Evolutionary conservation across 495 filamentous ascomycete genomes (phyloP), one percentile per base, ranked within the genome.

Genomic region (Clohesyomyces aquaticus): DNA sequence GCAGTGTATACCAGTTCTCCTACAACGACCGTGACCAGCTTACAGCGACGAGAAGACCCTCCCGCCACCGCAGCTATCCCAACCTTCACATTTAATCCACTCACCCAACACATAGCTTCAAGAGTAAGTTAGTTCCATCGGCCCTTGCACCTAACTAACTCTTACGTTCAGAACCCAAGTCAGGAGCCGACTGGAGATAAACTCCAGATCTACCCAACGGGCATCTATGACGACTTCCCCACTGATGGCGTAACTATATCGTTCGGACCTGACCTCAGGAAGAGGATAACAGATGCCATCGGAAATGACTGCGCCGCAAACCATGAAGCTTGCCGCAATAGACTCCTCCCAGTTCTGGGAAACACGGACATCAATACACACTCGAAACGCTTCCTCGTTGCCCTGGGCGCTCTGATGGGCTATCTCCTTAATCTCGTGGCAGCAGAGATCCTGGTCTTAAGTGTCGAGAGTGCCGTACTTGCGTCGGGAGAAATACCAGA

Each of bases 121-220:
- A 6, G 14, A 14, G 32, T 38, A 38, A 38, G 32, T 6, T 38
- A 38, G n/a, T n/a, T n/a, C n/a, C n/a, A n/a, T n/a, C n/a, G n/a
- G n/a, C n/a, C n/a, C 32, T 14, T 38, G 32, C 32, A 14, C 32
- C 32, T 38, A 38, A 38, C 32, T 6, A 6, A 38, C 6, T 38
- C 32, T 38, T 38, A 6, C 32, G 32, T 38, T 6, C 6, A 18
- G 6, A 23, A 47, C 35, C 10, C 49, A 23, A 53, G 27, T 53
- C 49, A 6, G 4, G 49, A 53, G 52, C 52, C 52, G 4, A 4
- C 26, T 43, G 52, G 52, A 4, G 52, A 55, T 19, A 38, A 35
- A 27, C 52, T 55, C 10, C 52, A 55, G 27, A 55, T 55, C 25
- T 55, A 55, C 19, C 52, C 52, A 18, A 55, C 52, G n/a, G 29